These are phyloP conservation scores for Rhizoclosmatium globosum DNA, from an alignment of 192 early-diverging fungal species.

Conservation along the genomic window DNA sequence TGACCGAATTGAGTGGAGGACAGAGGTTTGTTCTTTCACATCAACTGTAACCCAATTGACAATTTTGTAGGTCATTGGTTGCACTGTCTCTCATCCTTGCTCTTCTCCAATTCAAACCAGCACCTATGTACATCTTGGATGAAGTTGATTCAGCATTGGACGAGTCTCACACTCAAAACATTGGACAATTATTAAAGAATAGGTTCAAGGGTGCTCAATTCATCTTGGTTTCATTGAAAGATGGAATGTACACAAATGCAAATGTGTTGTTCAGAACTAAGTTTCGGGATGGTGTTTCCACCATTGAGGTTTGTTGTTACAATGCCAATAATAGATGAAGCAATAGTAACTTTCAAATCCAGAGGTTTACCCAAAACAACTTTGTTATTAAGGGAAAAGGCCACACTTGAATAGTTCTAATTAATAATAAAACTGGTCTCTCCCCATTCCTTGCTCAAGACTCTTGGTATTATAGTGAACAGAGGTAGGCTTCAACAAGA, in stretches of 20 bases:
- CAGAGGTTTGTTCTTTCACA: constrained; percentile 68
- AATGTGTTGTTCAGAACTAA: constrained; percentile 94
- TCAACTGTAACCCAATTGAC: constrained; percentile 1
- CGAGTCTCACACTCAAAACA: constrained; percentile 98
- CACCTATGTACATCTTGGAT: constrained; percentile 99
- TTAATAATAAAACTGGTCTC: too few relatives aligned
- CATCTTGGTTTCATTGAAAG: constrained; percentile 97
- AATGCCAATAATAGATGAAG: not conserved
- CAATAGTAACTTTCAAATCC: not conserved
- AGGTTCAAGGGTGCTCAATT: constrained; percentile 97
- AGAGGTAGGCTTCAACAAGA: too few relatives aligned
- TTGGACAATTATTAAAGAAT: constrained; percentile 90
- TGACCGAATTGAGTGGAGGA: constrained; percentile 97
- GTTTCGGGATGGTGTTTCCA: constrained; percentile 94
- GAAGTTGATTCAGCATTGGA: constrained; percentile 99
- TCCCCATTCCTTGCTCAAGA: too few relatives aligned
- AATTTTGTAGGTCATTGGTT: constrained; percentile 79
- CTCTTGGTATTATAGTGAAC: too few relatives aligned
- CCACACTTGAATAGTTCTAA: too few relatives aligned
- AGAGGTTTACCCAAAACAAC: not conserved
- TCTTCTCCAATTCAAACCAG: constrained; percentile 97
- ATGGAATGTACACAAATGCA: constrained; percentile 99
- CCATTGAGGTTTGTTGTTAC: constrained; percentile 72
- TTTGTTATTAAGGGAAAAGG: not conserved
- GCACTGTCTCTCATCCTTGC: constrained; percentile 96